Base-by-base conservation (phyloP, 495 filamentous ascomycete species). In the Penicillium silybi region DNA sequence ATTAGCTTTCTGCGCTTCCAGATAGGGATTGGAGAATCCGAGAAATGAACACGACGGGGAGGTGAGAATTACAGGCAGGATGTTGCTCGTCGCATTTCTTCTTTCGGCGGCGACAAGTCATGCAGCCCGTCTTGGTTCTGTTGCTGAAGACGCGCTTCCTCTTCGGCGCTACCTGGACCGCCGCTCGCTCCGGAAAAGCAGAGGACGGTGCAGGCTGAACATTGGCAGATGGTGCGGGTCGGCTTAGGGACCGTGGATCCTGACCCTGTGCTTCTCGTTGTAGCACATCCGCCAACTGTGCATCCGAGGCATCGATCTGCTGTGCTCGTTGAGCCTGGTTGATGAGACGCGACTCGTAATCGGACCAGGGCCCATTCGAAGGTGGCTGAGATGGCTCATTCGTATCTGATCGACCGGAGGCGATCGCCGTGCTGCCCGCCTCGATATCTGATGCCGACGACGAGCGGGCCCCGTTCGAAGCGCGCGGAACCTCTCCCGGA, bases 81-180 rank as follows among this genome's bases (percentile, higher is more conserved):
- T 96, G 92, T 54, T 80, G 80, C 72, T 98, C 93, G 62, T 98
- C 93, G 65, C 93, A 98, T 70, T 98, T 98, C 82, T 98, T 98
- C 81, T 98, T 98, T 41, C 93, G 81, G 58, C 85, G 81, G 48
- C 93, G 80, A 67, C 93, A 98, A 23, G 93, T 98, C 73, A 96
- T 87, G 66, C 93, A 98, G 16, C 93, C 93, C 27, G 93, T 97
- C 73, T 97, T 97, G 16, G 93, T 97, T 47, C 93, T 82, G 67
- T 97, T 97, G 68, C 89, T 95, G 64, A 97, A 98, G 61, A 95
- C 77, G 20, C 90, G 83, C 64, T 95, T 95, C 57, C 90, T 77
- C 64, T 90, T 90, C 8, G 85, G 84, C 53, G 88, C 86, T 10
- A 85, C 80, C 68, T 90, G 83, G 17, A 82, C 60, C 4, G 66